These are phyloP conservation scores for Globisporangium barbulae DNA, from an alignment of 352 stramenopile species.

Conservation along the genomic window DNA sequence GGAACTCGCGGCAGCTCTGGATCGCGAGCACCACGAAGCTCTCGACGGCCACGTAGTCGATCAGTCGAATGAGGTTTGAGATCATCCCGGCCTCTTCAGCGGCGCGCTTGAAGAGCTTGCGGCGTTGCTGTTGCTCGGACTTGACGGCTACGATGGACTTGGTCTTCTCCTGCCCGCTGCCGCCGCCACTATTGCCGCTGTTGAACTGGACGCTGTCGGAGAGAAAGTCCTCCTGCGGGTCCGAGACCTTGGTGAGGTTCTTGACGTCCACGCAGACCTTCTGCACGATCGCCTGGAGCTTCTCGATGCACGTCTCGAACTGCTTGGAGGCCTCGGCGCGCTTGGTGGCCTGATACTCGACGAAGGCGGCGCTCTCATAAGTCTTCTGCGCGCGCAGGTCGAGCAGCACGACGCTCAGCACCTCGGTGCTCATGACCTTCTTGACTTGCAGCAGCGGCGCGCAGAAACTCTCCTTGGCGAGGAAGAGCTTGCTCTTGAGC, in stretches of 20 bases:
- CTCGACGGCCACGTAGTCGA: slow-evolving; percentile 92
- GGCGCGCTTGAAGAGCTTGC: slow-evolving; percentile 79
- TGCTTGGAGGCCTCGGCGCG: slow-evolving; percentile 86
- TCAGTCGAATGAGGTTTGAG: slow-evolving; percentile 90
- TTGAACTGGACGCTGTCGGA: slow-evolving; percentile 31
- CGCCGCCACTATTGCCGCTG: slow-evolving; percentile 8
- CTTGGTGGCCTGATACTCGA: slow-evolving; percentile 88
- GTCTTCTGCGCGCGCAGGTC: slow-evolving; percentile 88
- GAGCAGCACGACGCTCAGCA: slow-evolving; percentile 78
- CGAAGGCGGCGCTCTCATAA: slow-evolving; percentile 85
- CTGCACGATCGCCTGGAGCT: slow-evolving; percentile 87
- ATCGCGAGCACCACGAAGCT: slow-evolving; percentile 86
- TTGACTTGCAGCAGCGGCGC: slow-evolving; percentile 87
- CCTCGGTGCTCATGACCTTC: slow-evolving; percentile 81
- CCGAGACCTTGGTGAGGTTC: slow-evolving; percentile 69
- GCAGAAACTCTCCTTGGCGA: slow-evolving; percentile 91
- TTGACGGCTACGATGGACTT: slow-evolving; percentile 94
- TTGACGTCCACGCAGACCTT: slow-evolving; percentile 90
- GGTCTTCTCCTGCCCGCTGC: slow-evolving; percentile 66
- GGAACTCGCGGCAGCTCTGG: slow-evolving; percentile 81
- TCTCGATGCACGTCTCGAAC: slow-evolving; percentile 90
- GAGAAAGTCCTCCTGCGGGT: slow-evolving; percentile 62
- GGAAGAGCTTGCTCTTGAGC: slow-evolving; percentile 77
- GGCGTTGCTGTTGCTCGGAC: slow-evolving; percentile 82
- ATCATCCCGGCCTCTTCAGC: slow-evolving; percentile 89